Evolutionary conservation across 2,329 filamentous ascomycete genomes (phyloP).

Genomic region (Rutstroemia sydowiana): DNA sequence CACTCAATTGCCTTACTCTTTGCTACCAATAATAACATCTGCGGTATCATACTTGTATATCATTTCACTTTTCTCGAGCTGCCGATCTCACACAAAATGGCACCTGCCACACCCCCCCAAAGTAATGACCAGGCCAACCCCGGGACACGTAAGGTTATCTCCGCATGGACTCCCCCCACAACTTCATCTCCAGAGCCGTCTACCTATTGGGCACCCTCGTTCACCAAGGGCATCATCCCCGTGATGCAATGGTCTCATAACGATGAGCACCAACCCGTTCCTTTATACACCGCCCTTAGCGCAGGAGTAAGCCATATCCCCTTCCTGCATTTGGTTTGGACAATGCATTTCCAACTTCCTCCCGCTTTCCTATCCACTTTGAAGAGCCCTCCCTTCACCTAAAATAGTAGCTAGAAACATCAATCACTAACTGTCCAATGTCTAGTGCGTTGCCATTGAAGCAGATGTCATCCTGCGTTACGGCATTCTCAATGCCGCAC

Average conservation of each 20-base stretch:
- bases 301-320: slow-evolving; percentile 33
- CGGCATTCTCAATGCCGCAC: slow-evolving; percentile 46
- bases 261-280: slow-evolving; percentile 45
- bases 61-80: neutral
- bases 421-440: no score
- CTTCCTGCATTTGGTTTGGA: no score
- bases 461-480: slow-evolving; percentile 55
- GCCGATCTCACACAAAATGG: neutral
- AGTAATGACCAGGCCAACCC: neutral
- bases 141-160: neutral
- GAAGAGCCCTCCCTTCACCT: no score
- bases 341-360: no score
- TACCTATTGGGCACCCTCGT: neutral
- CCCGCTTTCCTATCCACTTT: no score
- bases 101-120: neutral
- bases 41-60: neutral
- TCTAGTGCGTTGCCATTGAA: slow-evolving; percentile 44
- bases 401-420: no score
- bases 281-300: slow-evolving; percentile 44
- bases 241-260: slow-evolving; percentile 39
- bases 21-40: no score
- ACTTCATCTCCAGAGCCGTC: neutral
- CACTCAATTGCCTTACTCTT: no score
- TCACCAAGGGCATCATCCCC: slow-evolving; percentile 4
- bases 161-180: neutral